These are phyloP conservation scores for Cryptosporidium xiaoi DNA, from an alignment of 169 alveolate species.

Conservation along the genomic window DNA sequence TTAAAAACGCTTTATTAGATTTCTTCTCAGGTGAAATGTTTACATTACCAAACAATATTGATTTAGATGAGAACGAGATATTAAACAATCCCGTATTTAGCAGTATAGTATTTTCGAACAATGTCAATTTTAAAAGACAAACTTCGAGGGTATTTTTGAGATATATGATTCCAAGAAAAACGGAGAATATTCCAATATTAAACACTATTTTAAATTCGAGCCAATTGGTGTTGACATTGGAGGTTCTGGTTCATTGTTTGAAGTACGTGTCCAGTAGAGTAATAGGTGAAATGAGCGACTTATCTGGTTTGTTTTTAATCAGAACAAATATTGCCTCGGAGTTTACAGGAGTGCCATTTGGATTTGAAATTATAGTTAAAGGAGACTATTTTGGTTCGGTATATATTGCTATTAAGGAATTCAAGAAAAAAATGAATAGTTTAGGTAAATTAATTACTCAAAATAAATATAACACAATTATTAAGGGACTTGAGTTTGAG, in stretches of 20 bases:
- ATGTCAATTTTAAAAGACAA: too few species aligned
- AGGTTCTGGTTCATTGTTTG: slow-evolving; percentile 22
- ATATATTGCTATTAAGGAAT: background rate
- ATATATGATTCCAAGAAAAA: too few species aligned
- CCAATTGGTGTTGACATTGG: too few species aligned
- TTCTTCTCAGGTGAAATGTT: slow-evolving; percentile 11
- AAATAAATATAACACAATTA: background rate
- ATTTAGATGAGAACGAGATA: too few species aligned
- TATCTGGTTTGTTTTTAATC: slow-evolving; percentile 4
- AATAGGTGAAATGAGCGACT: slow-evolving; percentile 6
- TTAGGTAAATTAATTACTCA: background rate
- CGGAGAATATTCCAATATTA: too few species aligned
- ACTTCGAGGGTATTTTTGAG: too few species aligned
- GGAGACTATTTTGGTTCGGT: slow-evolving; percentile 29
- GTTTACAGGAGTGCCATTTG: slow-evolving; percentile 38
- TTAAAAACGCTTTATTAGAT: slow-evolving; percentile 26
- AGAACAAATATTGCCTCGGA: background rate
- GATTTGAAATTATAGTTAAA: slow-evolving; percentile 18
- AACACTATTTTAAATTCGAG: too few species aligned
- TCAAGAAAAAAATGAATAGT: background rate
- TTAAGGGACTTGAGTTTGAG: background rate
- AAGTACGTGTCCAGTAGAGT: background rate
- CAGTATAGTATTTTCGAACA: too few species aligned
- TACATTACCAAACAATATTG: background rate
- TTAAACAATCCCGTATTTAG: too few species aligned